These are phyloP conservation scores for Eutrema yunnanense DNA, from an alignment of 345 rosid species.

Conservation along the genomic window DNA sequence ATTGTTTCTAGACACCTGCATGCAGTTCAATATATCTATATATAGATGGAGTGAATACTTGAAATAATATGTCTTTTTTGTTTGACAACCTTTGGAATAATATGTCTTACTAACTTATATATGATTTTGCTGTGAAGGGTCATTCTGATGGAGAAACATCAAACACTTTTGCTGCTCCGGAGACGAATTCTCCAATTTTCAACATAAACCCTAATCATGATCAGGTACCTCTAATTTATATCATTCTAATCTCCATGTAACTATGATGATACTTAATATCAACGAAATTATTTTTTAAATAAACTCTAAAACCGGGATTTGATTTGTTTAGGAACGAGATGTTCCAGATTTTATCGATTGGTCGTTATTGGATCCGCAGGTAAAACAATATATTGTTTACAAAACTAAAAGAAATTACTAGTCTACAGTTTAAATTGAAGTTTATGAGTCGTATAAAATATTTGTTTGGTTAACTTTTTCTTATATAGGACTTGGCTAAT, in stretches of 20 bases:
- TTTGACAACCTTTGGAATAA: background rate
- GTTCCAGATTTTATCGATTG: slow-evolving; percentile 4
- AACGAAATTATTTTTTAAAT: background rate
- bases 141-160: slow-evolving; percentile 8
- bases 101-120: background rate
- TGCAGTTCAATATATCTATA: background rate
- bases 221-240: slow-evolving; percentile 13
- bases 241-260: background rate
- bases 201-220: slow-evolving; percentile 2
- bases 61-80: too few species aligned
- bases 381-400: background rate
- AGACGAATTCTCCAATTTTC: background rate
- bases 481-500: slow-evolving; percentile 12
- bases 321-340: slow-evolving; percentile 11
- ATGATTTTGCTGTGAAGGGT: slow-evolving; percentile 4
- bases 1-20: background rate
- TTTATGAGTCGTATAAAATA: background rate
- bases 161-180: slow-evolving; percentile 14
- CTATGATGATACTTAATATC: background rate
- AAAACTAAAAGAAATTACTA: background rate
- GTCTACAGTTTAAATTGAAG: background rate
- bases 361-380: slow-evolving; percentile 14
- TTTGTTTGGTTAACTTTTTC: background rate
- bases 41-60: background rate
- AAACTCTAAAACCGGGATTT: background rate